Conservation (phyloP, 495 filamentous ascomycete genomes). For the Aspergillus nidulans region DNA sequence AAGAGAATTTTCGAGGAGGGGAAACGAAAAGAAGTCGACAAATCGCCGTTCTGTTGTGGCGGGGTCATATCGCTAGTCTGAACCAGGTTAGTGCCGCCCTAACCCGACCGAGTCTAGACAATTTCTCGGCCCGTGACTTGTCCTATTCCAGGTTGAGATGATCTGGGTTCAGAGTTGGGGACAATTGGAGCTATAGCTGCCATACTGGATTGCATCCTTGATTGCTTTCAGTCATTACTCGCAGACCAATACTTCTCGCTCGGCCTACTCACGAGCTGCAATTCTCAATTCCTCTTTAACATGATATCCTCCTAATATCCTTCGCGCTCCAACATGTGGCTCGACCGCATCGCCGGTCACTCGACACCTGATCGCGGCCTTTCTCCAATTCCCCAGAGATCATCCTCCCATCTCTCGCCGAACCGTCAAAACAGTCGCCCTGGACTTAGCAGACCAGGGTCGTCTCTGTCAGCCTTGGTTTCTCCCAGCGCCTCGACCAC, state of each 20-base stretch:
- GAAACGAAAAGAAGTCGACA: conserved; percentile 25
- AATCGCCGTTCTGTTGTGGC: conserved; percentile 37
- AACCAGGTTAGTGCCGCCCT: conserved; percentile 27
- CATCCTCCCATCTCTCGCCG: conserved; percentile 43
- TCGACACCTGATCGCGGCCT: conserved; percentile 62
- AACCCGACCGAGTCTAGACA: neutral
- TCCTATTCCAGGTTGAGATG: conserved; percentile 1
- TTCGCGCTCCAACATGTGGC: conserved; percentile 61
- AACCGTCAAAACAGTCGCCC: conserved; percentile 50
- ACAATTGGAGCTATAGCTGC: neutral
- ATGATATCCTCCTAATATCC: neutral
- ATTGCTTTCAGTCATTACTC: neutral
- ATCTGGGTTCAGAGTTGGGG: neutral
- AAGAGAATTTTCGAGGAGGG: conserved; percentile 13
- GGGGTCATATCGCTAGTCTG: conserved; percentile 34
- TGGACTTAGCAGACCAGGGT: conserved; percentile 56
- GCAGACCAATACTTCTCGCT: neutral
- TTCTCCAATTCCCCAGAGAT: conserved; percentile 65
- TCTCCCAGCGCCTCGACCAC: conserved; percentile 65
- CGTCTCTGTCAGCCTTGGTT: conserved; percentile 62
- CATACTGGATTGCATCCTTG: no score
- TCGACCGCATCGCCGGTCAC: conserved; percentile 77
- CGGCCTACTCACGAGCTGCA: no score
- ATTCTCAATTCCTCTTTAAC: neutral
- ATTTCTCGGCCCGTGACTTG: neutral